Evolutionary conservation across 495 filamentous ascomycete genomes (phyloP), one percentile per base, ranked within the genome.

Genomic region (Neurospora sp.): DNA sequence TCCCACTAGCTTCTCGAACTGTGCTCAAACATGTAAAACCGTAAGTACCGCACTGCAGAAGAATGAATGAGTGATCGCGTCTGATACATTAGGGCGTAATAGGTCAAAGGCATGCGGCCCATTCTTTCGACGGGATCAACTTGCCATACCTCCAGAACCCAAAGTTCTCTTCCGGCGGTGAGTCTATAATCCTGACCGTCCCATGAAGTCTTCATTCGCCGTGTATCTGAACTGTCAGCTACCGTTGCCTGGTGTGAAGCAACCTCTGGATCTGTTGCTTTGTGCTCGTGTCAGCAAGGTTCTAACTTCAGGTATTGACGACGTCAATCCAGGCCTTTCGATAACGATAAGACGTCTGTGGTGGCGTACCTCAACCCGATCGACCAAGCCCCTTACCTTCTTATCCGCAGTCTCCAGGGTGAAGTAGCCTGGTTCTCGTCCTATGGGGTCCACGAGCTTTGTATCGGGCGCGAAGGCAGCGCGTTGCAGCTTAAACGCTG

Each of bases 111-210:
- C 75, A 27, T 77, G 74, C 73, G 86, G 81, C 1, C 82, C 83
- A 39, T 82, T 77, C 46, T 80, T 81, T 76, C 82, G 79, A 27
- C 85, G 79, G 77, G 85, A 79, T 27, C 82, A 75, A 72, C 75
- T 79, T 69, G 80, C 77, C 48, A 82, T 88, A 40, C 78, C 84
- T 1, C 76, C 77, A 4, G 82, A 84, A 8, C 84, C 85, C 7
- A 84, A 80, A 75, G 83, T 87, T 20, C 76, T 89, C 0, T 87
- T 87, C 72, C 83, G 84, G 71, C 81, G 86, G 87, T 87, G 79
- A 68, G 80, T 74, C 27, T 40, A 70, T 22, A 31, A 39, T 11
- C 9, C 68, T 18, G 48, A 14, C 20, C 11, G 11, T 53, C 48
- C 48, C 20, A 59, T 27, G 14, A 3, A 35, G 53, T 66, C 53